Conservation (phyloP, 768 basidiomycete genomes). For the Russula olivacea region DNA sequence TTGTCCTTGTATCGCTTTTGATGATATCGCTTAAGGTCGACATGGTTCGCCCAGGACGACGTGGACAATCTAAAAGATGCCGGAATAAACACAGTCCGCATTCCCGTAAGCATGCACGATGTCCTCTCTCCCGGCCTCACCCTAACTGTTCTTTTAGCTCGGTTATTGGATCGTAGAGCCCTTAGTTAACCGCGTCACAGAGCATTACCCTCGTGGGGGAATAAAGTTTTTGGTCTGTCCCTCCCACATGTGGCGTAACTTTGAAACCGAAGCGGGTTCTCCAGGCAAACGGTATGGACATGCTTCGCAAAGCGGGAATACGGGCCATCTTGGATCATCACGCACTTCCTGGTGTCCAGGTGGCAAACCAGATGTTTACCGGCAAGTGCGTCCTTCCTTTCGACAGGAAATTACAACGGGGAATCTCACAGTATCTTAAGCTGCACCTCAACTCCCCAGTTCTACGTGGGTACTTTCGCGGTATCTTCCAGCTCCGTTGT, state of each 20-base stretch:
- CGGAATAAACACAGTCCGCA: conserved; percentile 70
- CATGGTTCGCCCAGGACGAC: conserved; percentile 66
- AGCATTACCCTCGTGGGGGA: conserved; percentile 67
- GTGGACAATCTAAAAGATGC: conserved; percentile 46
- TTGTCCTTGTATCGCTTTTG: background rate
- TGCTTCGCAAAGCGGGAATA: conserved; percentile 59
- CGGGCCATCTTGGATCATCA: conserved; percentile 64
- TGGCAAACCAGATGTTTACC: conserved; percentile 56
- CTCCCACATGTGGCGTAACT: background rate
- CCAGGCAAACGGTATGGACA: conserved; percentile 57
- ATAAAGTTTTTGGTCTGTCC: conserved; percentile 49
- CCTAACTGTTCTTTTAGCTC: conserved; percentile 39
- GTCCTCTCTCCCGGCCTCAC: background rate
- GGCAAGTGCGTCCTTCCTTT: conserved; percentile 45
- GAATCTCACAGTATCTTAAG: conserved; percentile 31
- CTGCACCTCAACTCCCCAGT: conserved; percentile 62
- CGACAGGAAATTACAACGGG: background rate
- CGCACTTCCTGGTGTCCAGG: conserved; percentile 65
- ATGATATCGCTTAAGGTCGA: conserved; percentile 37
- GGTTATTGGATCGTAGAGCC: conserved; percentile 80
- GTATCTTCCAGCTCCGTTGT: background rate
- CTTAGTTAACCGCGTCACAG: conserved; percentile 54
- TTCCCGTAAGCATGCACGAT: conserved; percentile 48
- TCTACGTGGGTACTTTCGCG: conserved; percentile 49
- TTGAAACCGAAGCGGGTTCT: background rate